Evolutionary conservation across 257 asterid species (phyloP), one percentile per base, ranked within the genome.

Genomic region (Solanum microdontum): DNA sequence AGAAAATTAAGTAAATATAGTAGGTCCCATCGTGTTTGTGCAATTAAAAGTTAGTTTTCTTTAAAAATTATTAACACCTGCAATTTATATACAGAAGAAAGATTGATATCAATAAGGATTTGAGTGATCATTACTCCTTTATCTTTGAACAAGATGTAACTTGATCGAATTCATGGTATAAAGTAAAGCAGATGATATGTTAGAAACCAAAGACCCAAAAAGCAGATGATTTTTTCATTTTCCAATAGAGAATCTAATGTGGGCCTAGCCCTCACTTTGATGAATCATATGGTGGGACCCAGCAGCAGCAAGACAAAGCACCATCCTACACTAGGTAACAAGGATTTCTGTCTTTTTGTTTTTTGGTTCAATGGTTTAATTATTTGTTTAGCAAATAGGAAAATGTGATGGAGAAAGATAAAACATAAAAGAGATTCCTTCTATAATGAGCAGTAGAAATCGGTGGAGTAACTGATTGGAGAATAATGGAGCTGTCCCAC

Each of bases 321-420:
- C 28, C 30, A 82, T 2, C 83, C 33, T 85, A 24, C 60, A 77
- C 17, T 74, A 80, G 77, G 77, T 87, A 86, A 82, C 89, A 75
- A 58, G 51, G 87, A 79, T 34, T 88, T 66, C 70, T 85, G 91
- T 88, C 91, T 48, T 80, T n/a, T 90, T 66, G 86, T 64, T 82
- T 24, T 58, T 68, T 86, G 87, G 69, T 87, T 85, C 51, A 21
- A 43, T 72, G 58, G 24, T 7, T 19, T 45, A 85, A 82, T 34
- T 73, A 73, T 37, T 43, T 70, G 84, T 74, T 39, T 74, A 64
- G 83, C 84, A 86, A 84, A 37, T 84, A 8, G 84, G 26, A 86
- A 79, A 88, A 62, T 17, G 86, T 43, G 86, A 76, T 33, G 10
- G 86, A 85, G 51, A 43, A 79, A 80, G 84, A 80, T 86, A 28